A percentile compares a stretch with the other conserved stretches of the same genome.
Conservation (phyloP, 768 basidiomycete species). For the Mycena olivaceomarginata region DNA sequence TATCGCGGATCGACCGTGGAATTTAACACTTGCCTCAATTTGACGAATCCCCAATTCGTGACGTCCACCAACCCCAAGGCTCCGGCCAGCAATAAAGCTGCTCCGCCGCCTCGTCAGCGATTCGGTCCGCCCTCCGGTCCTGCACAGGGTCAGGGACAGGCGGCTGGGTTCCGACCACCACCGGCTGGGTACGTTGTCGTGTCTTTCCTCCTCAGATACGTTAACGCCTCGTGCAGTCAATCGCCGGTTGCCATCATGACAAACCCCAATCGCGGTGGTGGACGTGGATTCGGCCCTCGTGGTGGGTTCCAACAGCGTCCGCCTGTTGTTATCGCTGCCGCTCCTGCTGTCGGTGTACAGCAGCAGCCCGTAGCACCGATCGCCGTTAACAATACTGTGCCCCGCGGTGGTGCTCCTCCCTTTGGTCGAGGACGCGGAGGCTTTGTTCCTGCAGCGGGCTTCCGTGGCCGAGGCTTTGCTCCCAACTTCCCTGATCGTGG, state of each 20-base stretch:
- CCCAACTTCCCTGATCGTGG: slow-evolving; percentile 37
- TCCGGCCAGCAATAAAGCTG: slow-evolving; percentile 68
- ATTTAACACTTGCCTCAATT: slow-evolving; percentile 92
- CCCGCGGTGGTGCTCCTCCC: slow-evolving; percentile 27
- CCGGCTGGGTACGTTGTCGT: slow-evolving; percentile 57
- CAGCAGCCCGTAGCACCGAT: slow-evolving; percentile 7
- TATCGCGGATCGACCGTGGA: slow-evolving; percentile 95
- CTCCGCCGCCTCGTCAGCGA: slow-evolving; percentile 77
- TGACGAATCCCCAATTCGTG: slow-evolving; percentile 90
- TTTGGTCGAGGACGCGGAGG: slow-evolving; percentile 38
- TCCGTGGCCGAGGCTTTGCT: slow-evolving; percentile 41
- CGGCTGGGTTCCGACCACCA: slow-evolving; percentile 80
- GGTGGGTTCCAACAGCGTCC: slow-evolving; percentile 17
- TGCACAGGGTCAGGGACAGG: slow-evolving; percentile 61
- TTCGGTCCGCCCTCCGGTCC: slow-evolving; percentile 68
- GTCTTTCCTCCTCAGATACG: slow-evolving; percentile 7
- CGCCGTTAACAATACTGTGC: slow-evolving; percentile 15
- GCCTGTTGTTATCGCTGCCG: neutral
- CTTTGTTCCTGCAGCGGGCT: slow-evolving; percentile 28
- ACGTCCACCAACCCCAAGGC: slow-evolving; percentile 81
- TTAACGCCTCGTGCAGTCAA: slow-evolving; percentile 47
- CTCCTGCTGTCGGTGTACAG: neutral
- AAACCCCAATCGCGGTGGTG: slow-evolving; percentile 78
- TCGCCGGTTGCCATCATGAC: slow-evolving; percentile 82
- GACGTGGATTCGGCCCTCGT: slow-evolving; percentile 20